A percentile compares a stretch with the other conserved stretches of the same genome.
These are phyloP conservation scores for Boletellus deceptivus DNA, from an alignment of 1,284 basidiomycete species.

Conservation along the genomic window DNA sequence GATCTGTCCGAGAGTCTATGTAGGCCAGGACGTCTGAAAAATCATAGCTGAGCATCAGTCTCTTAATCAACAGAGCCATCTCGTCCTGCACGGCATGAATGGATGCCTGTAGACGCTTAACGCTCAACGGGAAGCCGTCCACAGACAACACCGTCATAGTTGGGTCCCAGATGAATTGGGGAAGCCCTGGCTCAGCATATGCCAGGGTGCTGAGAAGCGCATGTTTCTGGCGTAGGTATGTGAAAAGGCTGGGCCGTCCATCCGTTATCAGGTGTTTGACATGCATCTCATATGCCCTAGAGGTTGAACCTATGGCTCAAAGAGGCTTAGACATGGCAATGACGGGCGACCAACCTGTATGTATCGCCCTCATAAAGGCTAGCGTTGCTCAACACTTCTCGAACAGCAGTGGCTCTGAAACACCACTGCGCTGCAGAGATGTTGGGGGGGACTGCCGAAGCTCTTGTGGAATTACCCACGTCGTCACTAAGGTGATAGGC, in stretches of 20 bases:
- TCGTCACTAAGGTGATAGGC: constrained; percentile 5
- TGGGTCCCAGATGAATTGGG: constrained; percentile 4
- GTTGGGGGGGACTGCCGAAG: neutral
- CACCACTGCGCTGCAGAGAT: neutral
- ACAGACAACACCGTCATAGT: neutral
- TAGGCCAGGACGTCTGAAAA: neutral
- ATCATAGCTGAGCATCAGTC: neutral
- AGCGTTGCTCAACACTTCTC: neutral
- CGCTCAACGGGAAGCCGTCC: neutral
- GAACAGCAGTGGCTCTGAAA: neutral
- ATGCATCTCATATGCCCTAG: neutral
- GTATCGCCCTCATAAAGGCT: neutral
- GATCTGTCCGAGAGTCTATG: constrained; percentile 2
- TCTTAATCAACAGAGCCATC: neutral
- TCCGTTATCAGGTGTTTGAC: neutral
- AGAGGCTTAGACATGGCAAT: too few species aligned
- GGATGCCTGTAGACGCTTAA: neutral
- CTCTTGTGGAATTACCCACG: neutral
- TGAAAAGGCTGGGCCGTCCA: neutral
- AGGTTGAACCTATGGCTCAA: too few species aligned
- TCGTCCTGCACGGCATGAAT: too few species aligned
- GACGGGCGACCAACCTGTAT: too few species aligned
- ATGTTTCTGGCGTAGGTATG: constrained; percentile 6
- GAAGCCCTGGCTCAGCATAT: constrained; percentile 1
- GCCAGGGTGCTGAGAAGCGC: neutral